Evolutionary conservation across 2,329 filamentous ascomycete species (phyloP).

Genomic region (Nemania sp.): DNA sequence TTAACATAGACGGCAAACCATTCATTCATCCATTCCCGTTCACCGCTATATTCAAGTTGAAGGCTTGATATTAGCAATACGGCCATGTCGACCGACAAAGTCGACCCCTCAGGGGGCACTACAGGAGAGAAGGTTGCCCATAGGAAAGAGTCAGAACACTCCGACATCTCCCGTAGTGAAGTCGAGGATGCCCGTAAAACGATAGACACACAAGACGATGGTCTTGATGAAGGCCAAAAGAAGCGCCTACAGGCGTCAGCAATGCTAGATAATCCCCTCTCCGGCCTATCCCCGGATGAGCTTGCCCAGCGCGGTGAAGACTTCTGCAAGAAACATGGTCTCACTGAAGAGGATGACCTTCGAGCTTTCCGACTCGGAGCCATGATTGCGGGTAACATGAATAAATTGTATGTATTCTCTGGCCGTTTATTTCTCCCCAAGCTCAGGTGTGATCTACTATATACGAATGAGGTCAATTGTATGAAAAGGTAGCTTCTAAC

Average conservation of each 20-base stretch:
- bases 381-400: conserved; percentile 66
- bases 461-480: not conserved
- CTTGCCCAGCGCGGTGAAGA: conserved; percentile 67
- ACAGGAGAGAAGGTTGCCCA: conserved; percentile 14
- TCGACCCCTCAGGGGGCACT: conserved; percentile 9
- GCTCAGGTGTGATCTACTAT: too few species aligned
- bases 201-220: conserved; percentile 40
- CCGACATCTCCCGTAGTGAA: conserved; percentile 46
- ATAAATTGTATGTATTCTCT: conserved; percentile 53
- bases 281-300: conserved; percentile 56
- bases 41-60: not conserved
- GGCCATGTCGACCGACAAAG: conserved; percentile 26
- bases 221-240: conserved; percentile 45
- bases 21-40: not conserved
- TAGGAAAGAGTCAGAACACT: conserved; percentile 45
- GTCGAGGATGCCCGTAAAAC: conserved; percentile 43
- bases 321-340: conserved; percentile 67
- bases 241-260: conserved; percentile 53
- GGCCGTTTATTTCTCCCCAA: not conserved
- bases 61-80: not conserved
- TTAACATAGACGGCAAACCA: not conserved
- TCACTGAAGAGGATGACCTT: conserved; percentile 67
- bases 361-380: conserved; percentile 71
- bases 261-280: conserved; percentile 58
- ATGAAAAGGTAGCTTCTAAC: not conserved